Conservation (phyloP, 2,329 filamentous ascomycete species). For the Tolypocladium guangdongense region DNA sequence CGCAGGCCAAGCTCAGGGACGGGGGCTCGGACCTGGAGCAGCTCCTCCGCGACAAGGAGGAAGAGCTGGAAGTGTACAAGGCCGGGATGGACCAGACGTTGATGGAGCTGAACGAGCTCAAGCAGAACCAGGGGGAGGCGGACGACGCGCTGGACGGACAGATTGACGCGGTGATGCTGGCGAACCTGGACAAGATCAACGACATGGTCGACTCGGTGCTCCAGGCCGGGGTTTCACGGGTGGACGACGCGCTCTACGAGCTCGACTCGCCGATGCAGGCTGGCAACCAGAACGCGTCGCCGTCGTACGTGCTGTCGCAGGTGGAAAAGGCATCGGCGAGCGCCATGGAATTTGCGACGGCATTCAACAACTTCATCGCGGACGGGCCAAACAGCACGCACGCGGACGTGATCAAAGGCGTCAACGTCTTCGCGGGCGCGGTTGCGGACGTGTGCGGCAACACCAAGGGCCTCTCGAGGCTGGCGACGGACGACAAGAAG, state of each 20-base stretch:
- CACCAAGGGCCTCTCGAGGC: conserved; percentile 85
- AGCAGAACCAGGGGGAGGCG: conserved; percentile 60
- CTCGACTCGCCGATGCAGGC: conserved; percentile 97
- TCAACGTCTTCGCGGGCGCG: conserved; percentile 81
- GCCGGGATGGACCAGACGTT: conserved; percentile 95
- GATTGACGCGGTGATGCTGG: conserved; percentile 78
- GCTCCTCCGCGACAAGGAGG: conserved; percentile 84
- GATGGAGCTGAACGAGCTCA: conserved; percentile 83
- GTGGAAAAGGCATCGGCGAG: conserved; percentile 93
- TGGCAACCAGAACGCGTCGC: conserved; percentile 94
- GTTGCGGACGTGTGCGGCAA: conserved; percentile 92
- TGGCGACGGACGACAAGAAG: conserved; percentile 94
- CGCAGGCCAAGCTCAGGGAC: conserved; percentile 66
- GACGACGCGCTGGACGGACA: conserved; percentile 80
- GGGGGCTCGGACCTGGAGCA: conserved; percentile 79
- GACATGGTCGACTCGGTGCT: conserved; percentile 96
- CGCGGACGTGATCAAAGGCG: conserved; percentile 83
- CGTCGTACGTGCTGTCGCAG: conserved; percentile 88
- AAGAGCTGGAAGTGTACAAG: conserved; percentile 96
- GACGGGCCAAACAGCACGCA: conserved; percentile 88
- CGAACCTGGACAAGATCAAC: conserved; percentile 87
- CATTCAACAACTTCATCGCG: conserved; percentile 97
- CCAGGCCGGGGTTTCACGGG: conserved; percentile 82
- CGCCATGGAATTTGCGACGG: conserved; percentile 93
- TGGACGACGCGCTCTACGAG: conserved; percentile 95